These are phyloP conservation scores for Boletus barrowsii DNA, from an alignment of 768 basidiomycete species.

Conservation along the genomic window DNA sequence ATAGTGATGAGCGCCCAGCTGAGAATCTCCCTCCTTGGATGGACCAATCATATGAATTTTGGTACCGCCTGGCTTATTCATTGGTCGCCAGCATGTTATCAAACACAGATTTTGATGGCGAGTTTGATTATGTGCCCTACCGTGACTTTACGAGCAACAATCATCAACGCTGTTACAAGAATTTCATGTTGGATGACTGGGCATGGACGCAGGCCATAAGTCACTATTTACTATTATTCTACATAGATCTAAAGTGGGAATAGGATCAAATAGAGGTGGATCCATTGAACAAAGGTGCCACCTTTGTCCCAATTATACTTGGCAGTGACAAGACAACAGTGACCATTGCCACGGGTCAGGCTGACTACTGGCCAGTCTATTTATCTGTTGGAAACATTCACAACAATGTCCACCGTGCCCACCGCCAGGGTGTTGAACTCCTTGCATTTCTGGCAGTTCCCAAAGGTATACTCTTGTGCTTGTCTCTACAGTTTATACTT, in stretches of 20 bases:
- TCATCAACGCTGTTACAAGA: background rate
- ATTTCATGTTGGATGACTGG: background rate
- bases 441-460: constrained; percentile 30
- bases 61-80: background rate
- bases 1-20: background rate
- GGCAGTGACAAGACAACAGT: background rate
- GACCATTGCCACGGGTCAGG: background rate
- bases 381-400: background rate
- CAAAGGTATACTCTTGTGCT: constrained; percentile 11
- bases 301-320: background rate
- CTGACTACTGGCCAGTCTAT: background rate
- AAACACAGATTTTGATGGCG: background rate
- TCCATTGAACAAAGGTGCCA: background rate
- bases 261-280: background rate
- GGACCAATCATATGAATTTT: background rate
- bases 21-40: background rate
- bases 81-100: background rate
- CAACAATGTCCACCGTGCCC: background rate
- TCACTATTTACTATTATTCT: too few species aligned
- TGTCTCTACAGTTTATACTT: background rate
- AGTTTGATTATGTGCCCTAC: background rate
- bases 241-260: too few species aligned
- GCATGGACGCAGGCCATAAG: background rate
- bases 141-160: background rate
- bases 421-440: constrained; percentile 2